A percentile compares a stretch with the other conserved stretches of the same genome.
Evolutionary conservation across 164 flowering plant genomes (phyloP).

Genomic region (Magnolia changhungtana): DNA sequence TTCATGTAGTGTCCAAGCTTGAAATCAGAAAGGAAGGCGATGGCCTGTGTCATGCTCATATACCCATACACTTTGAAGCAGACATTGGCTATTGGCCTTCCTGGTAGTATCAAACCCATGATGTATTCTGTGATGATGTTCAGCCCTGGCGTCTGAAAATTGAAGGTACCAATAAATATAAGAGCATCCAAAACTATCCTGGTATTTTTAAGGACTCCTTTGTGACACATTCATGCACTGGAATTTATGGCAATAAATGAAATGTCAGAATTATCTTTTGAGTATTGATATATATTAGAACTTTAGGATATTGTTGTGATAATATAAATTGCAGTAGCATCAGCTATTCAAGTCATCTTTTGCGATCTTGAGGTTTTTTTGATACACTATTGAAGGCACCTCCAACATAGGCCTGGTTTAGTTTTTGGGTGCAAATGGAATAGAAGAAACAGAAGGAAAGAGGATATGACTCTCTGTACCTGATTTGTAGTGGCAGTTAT

Average conservation of each 20-base stretch:
- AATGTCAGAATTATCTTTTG: not conserved
- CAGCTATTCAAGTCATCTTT: not conserved
- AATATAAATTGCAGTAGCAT: not conserved
- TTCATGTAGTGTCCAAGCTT: constrained; percentile 90
- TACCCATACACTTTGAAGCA: constrained; percentile 79
- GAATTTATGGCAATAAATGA: too few species aligned
- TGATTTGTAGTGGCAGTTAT: constrained; percentile 89
- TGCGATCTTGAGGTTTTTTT: not conserved
- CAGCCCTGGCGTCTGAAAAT: constrained; percentile 61
- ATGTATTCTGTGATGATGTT: constrained; percentile 72
- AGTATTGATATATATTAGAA: not conserved
- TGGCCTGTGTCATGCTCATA: constrained; percentile 72
- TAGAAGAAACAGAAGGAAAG: not conserved
- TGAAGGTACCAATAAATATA: not conserved
- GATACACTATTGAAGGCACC: not conserved
- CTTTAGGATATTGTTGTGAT: not conserved
- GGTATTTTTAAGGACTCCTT: not conserved
- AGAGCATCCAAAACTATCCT: not conserved
- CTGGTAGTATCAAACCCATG: constrained; percentile 58
- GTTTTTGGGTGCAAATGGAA: not conserved
- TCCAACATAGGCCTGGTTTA: not conserved
- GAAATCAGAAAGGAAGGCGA: constrained; percentile 69
- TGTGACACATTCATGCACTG: not conserved
- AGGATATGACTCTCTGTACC: constrained; percentile 27
- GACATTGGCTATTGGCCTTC: constrained; percentile 69